Evolutionary conservation across 352 stramenopile genomes (phyloP).

Genomic region (Blastocystis sp.): DNA sequence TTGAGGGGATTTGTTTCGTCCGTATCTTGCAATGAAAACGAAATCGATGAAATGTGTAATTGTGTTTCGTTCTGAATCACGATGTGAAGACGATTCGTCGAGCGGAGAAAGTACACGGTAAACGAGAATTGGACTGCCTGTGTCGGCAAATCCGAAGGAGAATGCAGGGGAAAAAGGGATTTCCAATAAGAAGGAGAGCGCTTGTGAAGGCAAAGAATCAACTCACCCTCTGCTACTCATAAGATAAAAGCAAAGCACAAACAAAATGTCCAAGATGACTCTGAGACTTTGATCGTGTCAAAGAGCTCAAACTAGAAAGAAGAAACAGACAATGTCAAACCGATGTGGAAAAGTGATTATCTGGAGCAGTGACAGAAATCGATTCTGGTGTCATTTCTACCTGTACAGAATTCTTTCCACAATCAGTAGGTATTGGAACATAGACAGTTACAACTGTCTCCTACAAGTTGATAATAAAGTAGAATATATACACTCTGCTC

Average conservation of each 20-base stretch:
- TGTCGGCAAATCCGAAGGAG: background rate
- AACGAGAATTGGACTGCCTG: background rate
- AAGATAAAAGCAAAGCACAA: background rate
- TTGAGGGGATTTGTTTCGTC: background rate
- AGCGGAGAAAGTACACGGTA: background rate
- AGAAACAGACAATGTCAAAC: background rate
- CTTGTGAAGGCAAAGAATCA: conserved; percentile 19
- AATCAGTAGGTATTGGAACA: conserved; percentile 1
- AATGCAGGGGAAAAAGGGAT: background rate
- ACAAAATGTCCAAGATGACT: background rate
- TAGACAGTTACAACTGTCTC: background rate
- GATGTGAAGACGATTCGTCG: background rate
- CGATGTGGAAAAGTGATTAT: background rate
- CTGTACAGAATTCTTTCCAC: background rate
- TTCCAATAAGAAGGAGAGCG: background rate
- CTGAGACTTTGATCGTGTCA: background rate
- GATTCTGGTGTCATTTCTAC: background rate
- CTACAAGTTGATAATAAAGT: background rate
- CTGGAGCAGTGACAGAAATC: background rate
- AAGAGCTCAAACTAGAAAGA: background rate
- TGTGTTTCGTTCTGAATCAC: background rate
- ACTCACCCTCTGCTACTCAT: conserved; percentile 1
- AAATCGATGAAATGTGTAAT: background rate
- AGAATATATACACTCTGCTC: background rate
- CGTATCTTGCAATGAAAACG: background rate